A percentile compares a stretch with the other conserved stretches of the same genome.
phyloP scores from a whole-genome alignment of 139 green algal species.

The Chlorella sp. region DNA sequence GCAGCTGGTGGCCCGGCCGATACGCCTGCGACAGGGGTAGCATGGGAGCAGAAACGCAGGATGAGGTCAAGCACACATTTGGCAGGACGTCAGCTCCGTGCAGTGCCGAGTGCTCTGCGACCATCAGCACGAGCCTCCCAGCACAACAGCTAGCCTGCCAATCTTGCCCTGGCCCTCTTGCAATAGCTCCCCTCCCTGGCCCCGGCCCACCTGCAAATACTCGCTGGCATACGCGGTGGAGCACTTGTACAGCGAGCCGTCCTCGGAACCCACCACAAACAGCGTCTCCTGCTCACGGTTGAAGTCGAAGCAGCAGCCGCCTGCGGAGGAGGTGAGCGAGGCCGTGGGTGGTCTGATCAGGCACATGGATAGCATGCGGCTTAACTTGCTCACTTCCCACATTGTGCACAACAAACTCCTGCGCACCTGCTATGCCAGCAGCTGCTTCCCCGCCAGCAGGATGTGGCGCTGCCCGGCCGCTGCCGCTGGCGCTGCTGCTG shows the following conservation, averaged over 20 bases:
- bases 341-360: neutral
- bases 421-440: constrained; percentile 10
- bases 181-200: neutral
- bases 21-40: constrained; percentile 7
- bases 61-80: neutral
- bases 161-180: neutral
- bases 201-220: constrained; percentile 66
- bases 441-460: constrained; percentile 10
- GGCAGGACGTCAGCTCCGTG: neutral
- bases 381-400: neutral
- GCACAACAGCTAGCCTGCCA: neutral
- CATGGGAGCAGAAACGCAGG: neutral
- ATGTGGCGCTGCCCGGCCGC: neutral
- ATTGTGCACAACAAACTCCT: neutral
- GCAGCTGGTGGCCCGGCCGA: constrained; percentile 61
- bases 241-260: constrained; percentile 90
- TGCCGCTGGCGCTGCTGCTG: neutral
- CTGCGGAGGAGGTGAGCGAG: neutral
- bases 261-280: constrained; percentile 91
- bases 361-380: neutral
- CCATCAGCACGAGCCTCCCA: too few species aligned
- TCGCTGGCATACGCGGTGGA: constrained; percentile 84
- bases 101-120: too few species aligned
- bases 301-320: constrained; percentile 91
- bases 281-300: constrained; percentile 67